Base-by-base conservation (phyloP, 805 yeast species). In the Candida krabiensis region DNA sequence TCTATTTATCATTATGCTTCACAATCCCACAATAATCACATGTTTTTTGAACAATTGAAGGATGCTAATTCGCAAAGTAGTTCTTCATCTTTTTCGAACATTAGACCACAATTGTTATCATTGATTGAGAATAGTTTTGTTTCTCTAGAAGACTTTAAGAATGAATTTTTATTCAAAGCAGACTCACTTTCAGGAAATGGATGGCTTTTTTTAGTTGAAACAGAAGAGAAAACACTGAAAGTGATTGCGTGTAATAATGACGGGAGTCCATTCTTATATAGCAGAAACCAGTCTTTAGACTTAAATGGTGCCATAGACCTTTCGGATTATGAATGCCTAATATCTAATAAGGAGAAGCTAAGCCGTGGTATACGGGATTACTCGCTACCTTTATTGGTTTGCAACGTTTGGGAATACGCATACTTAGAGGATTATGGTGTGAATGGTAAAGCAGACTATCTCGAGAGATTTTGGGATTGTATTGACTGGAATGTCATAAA, bases 361-460 rank as follows among this genome's bases (percentile, higher is more conserved):
- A 36, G 36, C 18, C 43, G 52, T 19, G 63, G 63, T 15, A 71
- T 69, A 27, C 71, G 68, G 49, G 90, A 83, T 58, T 78, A 74
- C 67, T 73, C 80, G 17, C 67, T 89, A 49, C 95, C 93, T 5
- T 64, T 93, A 31, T 71, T 93, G 49, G 85, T 80, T 35, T 71
- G 89, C 47, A 87, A 81, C 62, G 73, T 85, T 49, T 90, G 97
- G 96, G 95, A 91, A 60, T 77, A 80, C 47, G 87, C 96, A n/a
- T 93, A 83, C 61, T 53, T 88, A 30, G 67, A 75, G 19, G 98
- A 93, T 63, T 91, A 83, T 63, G 96, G 97, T 32, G 73, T 86
- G 36, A 68, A 62, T 35, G 93, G 93, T 23, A 83, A 81, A 64
- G 73, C 78, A 25, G 77, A 79, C 44, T 93, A 85, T 63, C 73